Conservation (phyloP, 208 protist genomes). For the Wallacemonas sp. region DNA sequence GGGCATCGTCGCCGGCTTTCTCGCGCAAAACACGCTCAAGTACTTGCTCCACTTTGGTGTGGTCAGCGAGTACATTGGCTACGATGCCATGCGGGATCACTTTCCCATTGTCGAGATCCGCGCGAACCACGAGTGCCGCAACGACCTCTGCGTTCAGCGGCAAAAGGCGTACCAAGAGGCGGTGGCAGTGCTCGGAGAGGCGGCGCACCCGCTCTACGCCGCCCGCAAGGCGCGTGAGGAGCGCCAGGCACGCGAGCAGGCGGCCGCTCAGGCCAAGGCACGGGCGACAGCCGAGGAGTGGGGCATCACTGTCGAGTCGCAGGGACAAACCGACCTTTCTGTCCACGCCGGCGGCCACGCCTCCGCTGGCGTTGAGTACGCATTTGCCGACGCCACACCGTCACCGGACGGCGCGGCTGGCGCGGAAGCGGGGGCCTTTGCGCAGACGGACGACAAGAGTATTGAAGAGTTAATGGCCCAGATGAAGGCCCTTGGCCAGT, state of each 20-base stretch:
- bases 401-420: neutral
- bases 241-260: conserved; percentile 38
- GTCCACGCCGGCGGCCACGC: neutral
- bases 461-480: conserved; percentile 76
- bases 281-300: conserved; percentile 72
- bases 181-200: conserved; percentile 33
- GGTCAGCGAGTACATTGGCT: conserved; percentile 94
- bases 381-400: neutral
- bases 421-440: neutral
- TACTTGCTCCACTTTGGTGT: conserved; percentile 93
- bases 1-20: conserved; percentile 95
- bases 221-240: conserved; percentile 43
- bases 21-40: conserved; percentile 97
- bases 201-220: conserved; percentile 63
- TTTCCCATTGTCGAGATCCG: conserved; percentile 92
- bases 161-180: conserved; percentile 69
- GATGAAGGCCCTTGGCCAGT: conserved; percentile 51
- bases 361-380: conserved; percentile 11
- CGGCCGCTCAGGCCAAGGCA: conserved; percentile 42
- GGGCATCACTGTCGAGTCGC: conserved; percentile 72
- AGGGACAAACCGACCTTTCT: conserved; percentile 26
- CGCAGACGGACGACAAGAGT: conserved; percentile 27
- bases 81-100: conserved; percentile 95
- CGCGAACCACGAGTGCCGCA: conserved; percentile 93
- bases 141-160: conserved; percentile 62